Percentiles rank a stretch among this genome's conserved stretches.
Evolutionary conservation across 371 early-diverging fungal genomes (phyloP).

Genomic region (Rhizopus sp.): DNA sequence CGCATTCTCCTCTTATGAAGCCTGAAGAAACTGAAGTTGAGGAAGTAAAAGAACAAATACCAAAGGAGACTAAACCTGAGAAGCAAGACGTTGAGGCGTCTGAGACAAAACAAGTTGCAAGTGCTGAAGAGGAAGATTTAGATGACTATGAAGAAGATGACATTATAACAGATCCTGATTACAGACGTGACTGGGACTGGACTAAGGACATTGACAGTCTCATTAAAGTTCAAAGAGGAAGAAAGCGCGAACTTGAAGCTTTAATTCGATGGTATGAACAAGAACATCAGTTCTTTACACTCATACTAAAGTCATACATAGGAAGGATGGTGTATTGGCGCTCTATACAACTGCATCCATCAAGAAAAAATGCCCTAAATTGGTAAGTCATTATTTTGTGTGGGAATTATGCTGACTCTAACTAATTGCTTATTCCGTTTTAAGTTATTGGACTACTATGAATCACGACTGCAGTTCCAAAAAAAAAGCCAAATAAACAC

Average conservation of each 20-base stretch:
- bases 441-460: slow-evolving; percentile 27
- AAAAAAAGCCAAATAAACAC: slow-evolving; percentile 1
- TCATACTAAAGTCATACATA: not conserved
- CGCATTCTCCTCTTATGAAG: not conserved
- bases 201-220: not conserved
- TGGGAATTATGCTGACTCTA: slow-evolving; percentile 9
- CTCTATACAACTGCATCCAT: slow-evolving; percentile 10
- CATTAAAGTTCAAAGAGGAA: not conserved
- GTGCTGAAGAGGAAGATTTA: not conserved
- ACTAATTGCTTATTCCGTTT: not conserved
- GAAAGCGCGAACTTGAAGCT: not conserved
- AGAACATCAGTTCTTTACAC: not conserved
- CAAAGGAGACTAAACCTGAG: not conserved
- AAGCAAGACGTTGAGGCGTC: no score
- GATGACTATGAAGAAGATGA: not conserved
- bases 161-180: not conserved
- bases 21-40: not conserved
- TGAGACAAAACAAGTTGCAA: not conserved
- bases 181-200: not conserved
- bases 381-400: not conserved
- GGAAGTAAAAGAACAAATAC: not conserved
- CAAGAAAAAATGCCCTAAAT: slow-evolving; percentile 10
- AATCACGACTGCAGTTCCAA: slow-evolving; percentile 16
- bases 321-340: slow-evolving; percentile 16
- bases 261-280: not conserved